Evolutionary conservation across 2,329 filamentous ascomycete species (phyloP), one percentile per base, ranked within the genome.

Genomic region (Arthrobotrys pseudoclavata): DNA sequence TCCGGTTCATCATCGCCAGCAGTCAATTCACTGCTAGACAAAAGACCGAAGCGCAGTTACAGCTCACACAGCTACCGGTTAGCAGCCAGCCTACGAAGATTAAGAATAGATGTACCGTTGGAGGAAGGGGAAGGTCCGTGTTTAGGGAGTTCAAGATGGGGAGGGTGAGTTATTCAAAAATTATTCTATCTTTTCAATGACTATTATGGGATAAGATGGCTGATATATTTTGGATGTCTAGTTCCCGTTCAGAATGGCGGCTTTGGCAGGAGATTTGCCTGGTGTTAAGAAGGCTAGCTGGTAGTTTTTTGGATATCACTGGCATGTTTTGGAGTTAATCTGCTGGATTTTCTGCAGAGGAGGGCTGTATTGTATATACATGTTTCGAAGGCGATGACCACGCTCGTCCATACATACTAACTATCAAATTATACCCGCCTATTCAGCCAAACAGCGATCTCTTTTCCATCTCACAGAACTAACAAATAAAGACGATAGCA

Each of bases 271-370:
- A 62, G 89, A 93, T 79, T 84, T 99, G 66, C 95, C 96, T 0
- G 96, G 96, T 82, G 96, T 99, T 69, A 93, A 91, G 88, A 97
- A 97, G 87, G 96, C 96, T 61, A 96, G 92, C 85, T 99, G 96
- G 96, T 99, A 92, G 84, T 60, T 45, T 50, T 60, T 57, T 37
- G 6, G 4, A 18, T 22, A 26, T 12, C 7, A 22, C 18, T 7
- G 9, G 2, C 37, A 40, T 3, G 7, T n/a, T 9, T 12, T 26
- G 22, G 47, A 52, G 47, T 52, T 52, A 29, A 20, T 3, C 4
- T 47, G 4, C n/a, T 47, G 47, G 47, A 40, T 40, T 12, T 40
- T n/a, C 5, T 40, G 37, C 37, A 40, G 37, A 40, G 37, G 13
- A 12, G 15, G 12, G 20, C 47, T 53, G 15, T 26, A 42, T 50